These are phyloP conservation scores for Petasospora rhodanensis DNA, from an alignment of 1,139 yeast species.

Conservation along the genomic window DNA sequence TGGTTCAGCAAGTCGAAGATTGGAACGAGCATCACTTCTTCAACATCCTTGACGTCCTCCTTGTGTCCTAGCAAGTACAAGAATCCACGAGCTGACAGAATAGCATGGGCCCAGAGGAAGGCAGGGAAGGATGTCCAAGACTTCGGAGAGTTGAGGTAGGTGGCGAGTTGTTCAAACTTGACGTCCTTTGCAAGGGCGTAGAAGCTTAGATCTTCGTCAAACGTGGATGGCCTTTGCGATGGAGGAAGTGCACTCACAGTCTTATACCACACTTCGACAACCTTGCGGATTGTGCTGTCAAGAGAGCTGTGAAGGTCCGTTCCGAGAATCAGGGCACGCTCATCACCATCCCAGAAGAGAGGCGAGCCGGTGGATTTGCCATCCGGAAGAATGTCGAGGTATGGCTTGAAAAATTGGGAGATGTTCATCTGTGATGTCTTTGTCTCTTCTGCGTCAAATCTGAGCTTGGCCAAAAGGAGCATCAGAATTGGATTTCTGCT, in stretches of 20 bases:
- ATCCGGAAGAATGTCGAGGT: slow-evolving; percentile 54
- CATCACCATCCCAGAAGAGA: slow-evolving; percentile 54
- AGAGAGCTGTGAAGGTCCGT: slow-evolving; percentile 48
- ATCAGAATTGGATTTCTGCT: slow-evolving; percentile 44
- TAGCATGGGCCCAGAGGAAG: slow-evolving; percentile 70
- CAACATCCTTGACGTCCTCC: slow-evolving; percentile 29
- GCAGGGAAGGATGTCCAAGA: slow-evolving; percentile 60
- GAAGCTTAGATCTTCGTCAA: too few relatives aligned
- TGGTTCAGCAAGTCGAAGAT: slow-evolving; percentile 78
- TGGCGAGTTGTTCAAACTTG: slow-evolving; percentile 20
- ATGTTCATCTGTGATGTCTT: slow-evolving; percentile 16
- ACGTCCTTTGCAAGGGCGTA: too few relatives aligned
- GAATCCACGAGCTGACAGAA: slow-evolving; percentile 73
- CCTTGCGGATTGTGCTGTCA: slow-evolving; percentile 27
- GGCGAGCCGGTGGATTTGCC: slow-evolving; percentile 51
- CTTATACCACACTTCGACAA: slow-evolving; percentile 27
- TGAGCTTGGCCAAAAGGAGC: slow-evolving; percentile 42
- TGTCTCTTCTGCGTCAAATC: slow-evolving; percentile 27
- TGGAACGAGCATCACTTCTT: slow-evolving; percentile 71
- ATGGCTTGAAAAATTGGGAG: slow-evolving; percentile 40
- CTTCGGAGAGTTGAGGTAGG: slow-evolving; percentile 21
- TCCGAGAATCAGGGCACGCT: slow-evolving; percentile 50
- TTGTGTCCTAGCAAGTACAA: slow-evolving; percentile 50
- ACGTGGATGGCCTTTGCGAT: slow-evolving; percentile 9
- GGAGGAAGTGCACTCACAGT: slow-evolving; percentile 10